phyloP scores from a whole-genome alignment of 306 rosid genomes.

The Lotus japonicus region DNA sequence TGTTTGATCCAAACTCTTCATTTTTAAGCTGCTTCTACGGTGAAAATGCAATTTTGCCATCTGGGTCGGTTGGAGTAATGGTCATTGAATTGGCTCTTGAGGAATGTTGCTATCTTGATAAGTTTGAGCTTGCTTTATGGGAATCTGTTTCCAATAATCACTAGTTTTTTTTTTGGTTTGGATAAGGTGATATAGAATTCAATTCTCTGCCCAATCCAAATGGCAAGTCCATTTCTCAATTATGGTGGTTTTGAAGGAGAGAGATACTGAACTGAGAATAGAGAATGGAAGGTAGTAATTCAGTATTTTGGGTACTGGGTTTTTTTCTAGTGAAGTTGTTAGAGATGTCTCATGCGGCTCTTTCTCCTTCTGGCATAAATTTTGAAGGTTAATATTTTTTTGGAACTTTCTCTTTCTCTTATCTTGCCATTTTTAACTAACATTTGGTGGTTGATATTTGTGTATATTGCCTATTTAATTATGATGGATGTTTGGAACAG shows the following conservation, averaged over 20 bases:
- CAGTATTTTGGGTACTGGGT: slow-evolving; percentile 43
- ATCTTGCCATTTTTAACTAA: background rate
- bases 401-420: background rate
- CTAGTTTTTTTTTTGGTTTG: background rate
- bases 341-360: slow-evolving; percentile 63
- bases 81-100: slow-evolving; percentile 20
- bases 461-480: slow-evolving; percentile 11
- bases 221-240: slow-evolving; percentile 30
- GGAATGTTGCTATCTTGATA: slow-evolving; percentile 25
- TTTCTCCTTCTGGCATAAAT: slow-evolving; percentile 94
- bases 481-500: too few relatives aligned
- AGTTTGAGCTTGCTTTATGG: slow-evolving; percentile 12
- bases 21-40: slow-evolving; percentile 21
- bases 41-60: slow-evolving; percentile 31
- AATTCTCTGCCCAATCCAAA: slow-evolving; percentile 38
- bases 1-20: slow-evolving; percentile 44
- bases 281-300: slow-evolving; percentile 38
- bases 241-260: slow-evolving; percentile 32
- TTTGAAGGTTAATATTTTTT: slow-evolving; percentile 66
- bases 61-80: slow-evolving; percentile 27
- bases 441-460: background rate
- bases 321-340: slow-evolving; percentile 43
- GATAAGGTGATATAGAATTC: slow-evolving; percentile 34
- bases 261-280: slow-evolving; percentile 20
- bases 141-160: slow-evolving; percentile 37